Conservation (phyloP, 768 basidiomycete genomes). For the Kwoniella heveanensis region DNA sequence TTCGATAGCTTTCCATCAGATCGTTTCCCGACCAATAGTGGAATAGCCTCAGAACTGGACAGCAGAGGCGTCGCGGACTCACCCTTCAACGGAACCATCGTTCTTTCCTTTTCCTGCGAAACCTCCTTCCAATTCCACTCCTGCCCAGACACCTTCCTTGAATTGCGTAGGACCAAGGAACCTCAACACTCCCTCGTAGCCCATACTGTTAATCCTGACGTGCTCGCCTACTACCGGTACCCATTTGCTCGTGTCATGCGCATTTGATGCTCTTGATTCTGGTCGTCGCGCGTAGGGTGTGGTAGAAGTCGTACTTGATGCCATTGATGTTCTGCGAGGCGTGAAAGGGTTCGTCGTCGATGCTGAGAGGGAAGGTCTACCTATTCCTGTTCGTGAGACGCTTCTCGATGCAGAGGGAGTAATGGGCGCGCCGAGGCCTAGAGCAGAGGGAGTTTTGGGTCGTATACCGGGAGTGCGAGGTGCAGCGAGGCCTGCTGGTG, state of each 20-base stretch:
- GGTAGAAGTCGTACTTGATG: conserved; percentile 35
- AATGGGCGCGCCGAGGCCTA: conserved; percentile 31
- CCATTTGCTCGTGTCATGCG: conserved; percentile 31
- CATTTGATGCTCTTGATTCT: conserved; percentile 41
- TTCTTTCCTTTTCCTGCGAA: conserved; percentile 94
- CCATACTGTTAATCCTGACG: conserved; percentile 83
- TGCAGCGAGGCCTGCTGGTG: conserved; percentile 4
- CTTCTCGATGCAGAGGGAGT: conserved; percentile 40
- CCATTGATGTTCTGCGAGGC: conserved; percentile 48
- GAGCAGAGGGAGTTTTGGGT: conserved; percentile 33
- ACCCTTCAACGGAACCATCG: conserved; percentile 86
- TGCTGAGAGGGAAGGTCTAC: conserved; percentile 13
- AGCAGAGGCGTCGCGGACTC: conserved; percentile 55
- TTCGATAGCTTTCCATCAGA: neutral
- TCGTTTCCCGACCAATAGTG: neutral
- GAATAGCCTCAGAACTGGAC: neutral
- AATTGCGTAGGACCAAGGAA: conserved; percentile 85
- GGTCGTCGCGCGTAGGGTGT: conserved; percentile 43
- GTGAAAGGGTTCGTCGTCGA: conserved; percentile 31
- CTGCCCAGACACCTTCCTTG: conserved; percentile 88
- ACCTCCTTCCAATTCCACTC: conserved; percentile 82
- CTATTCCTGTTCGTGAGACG: conserved; percentile 27
- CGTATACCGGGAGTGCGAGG: conserved; percentile 35
- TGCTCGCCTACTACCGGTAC: conserved; percentile 69
- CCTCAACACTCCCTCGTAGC: conserved; percentile 76